Evolutionary conservation across 2,329 filamentous ascomycete species (phyloP).

Genomic region (Chrysoporthe deuterocubensis): DNA sequence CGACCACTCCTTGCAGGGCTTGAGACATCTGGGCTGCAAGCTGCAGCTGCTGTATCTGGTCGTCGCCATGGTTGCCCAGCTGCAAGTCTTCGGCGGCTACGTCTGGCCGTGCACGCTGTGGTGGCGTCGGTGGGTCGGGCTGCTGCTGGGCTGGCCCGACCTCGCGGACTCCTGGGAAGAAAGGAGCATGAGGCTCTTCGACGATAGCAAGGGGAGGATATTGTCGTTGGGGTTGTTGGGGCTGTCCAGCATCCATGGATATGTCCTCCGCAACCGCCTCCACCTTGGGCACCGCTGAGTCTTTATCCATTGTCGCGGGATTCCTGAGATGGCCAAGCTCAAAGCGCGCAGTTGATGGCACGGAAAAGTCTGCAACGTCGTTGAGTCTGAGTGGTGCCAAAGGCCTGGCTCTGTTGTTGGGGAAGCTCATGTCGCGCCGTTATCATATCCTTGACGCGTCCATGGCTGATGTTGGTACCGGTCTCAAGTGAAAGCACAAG

Average conservation of each 20-base stretch:
- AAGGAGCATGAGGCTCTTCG: slow-evolving; percentile 26
- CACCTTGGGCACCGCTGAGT: slow-evolving; percentile 22
- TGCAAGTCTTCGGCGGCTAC: slow-evolving; percentile 60
- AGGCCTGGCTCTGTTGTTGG: neutral
- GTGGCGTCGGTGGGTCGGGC: slow-evolving; percentile 43
- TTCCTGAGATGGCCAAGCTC: too few relatives aligned
- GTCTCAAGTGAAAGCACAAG: neutral
- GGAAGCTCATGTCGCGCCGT: neutral
- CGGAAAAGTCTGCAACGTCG: neutral
- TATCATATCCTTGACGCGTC: slow-evolving; percentile 4
- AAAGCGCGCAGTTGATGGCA: neutral
- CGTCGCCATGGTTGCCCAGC: slow-evolving; percentile 53
- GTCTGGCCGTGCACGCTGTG: slow-evolving; percentile 46
- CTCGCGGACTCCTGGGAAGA: slow-evolving; percentile 26
- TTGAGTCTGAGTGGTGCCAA: neutral
- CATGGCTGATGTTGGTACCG: neutral
- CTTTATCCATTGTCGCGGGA: slow-evolving; percentile 20
- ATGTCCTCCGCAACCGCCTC: slow-evolving; percentile 28
- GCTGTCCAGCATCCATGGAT: slow-evolving; percentile 15
- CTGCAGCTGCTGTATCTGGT: slow-evolving; percentile 46
- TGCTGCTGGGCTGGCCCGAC: slow-evolving; percentile 33
- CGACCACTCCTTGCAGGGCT: slow-evolving; percentile 56
- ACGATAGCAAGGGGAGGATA: slow-evolving; percentile 24
- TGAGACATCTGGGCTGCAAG: slow-evolving; percentile 62
- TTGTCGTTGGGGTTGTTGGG: slow-evolving; percentile 19